Percentiles rank a stretch among this genome's conserved stretches.
Evolutionary conservation across 208 protist species (phyloP).

Genomic region (Endotrypanum monterogeii): DNA sequence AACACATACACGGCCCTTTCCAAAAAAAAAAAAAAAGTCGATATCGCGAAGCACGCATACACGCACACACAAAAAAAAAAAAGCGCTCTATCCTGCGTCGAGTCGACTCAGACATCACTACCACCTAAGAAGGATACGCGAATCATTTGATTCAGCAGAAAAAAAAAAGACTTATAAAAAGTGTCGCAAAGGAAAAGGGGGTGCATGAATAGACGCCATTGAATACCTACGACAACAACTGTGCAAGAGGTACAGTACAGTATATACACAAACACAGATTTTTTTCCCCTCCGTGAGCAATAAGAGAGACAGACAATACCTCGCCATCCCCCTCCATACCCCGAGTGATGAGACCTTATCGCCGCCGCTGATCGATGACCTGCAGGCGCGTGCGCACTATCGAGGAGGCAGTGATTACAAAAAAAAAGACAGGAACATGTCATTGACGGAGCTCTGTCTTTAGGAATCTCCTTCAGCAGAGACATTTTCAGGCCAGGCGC

Average conservation of each 20-base stretch:
- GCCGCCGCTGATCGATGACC: background rate
- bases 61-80: background rate
- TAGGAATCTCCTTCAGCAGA: background rate
- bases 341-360: too few relatives aligned
- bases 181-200: too few relatives aligned
- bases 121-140: too few relatives aligned
- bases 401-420: background rate
- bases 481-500: background rate
- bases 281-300: background rate
- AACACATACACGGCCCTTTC: too few relatives aligned
- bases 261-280: too few relatives aligned
- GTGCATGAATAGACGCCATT: too few relatives aligned
- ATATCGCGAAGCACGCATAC: background rate
- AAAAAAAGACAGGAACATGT: background rate
- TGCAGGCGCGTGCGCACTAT: background rate
- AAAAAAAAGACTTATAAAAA: too few relatives aligned
- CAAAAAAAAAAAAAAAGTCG: background rate
- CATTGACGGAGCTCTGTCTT: background rate
- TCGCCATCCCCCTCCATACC: background rate
- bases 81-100: background rate
- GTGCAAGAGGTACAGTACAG: too few relatives aligned
- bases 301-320: too few relatives aligned
- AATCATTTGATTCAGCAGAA: too few relatives aligned
- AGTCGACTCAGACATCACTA: background rate
- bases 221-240: too few relatives aligned